Evolutionary conservation across 2,329 filamentous ascomycete genomes (phyloP).

Genomic region (Fusarium annulatum): DNA sequence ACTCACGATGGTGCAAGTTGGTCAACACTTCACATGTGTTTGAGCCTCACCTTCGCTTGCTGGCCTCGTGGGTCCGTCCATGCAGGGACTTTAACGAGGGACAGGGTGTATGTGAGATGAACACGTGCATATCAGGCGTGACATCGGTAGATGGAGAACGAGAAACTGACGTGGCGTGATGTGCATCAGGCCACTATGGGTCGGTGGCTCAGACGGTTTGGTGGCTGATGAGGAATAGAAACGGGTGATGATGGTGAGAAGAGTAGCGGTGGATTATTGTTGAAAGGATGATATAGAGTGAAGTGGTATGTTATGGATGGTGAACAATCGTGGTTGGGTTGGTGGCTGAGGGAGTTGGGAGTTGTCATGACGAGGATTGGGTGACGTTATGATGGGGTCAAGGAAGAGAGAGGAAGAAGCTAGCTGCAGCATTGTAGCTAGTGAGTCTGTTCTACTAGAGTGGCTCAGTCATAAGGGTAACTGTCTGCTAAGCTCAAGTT

Average conservation of each 20-base stretch:
- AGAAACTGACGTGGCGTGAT: slow-evolving; percentile 31
- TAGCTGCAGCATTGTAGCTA: too few relatives aligned
- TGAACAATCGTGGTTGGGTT: too few relatives aligned
- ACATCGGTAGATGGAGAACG: slow-evolving; percentile 10
- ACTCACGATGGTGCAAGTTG: not conserved
- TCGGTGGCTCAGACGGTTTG: slow-evolving; percentile 36
- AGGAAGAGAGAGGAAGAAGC: too few relatives aligned
- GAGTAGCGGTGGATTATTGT: not conserved
- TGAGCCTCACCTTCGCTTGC: slow-evolving; percentile 4
- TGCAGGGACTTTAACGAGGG: slow-evolving; percentile 9
- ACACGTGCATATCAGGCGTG: slow-evolving; percentile 29
- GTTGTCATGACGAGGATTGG: too few relatives aligned
- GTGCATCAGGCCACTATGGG: slow-evolving; percentile 41
- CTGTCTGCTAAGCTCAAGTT: too few relatives aligned
- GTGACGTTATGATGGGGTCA: too few relatives aligned
- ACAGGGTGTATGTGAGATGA: not conserved
- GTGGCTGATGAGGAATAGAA: slow-evolving; percentile 25
- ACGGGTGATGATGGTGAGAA: slow-evolving; percentile 19
- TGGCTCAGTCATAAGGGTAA: too few relatives aligned
- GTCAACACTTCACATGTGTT: not conserved
- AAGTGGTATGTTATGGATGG: not conserved
- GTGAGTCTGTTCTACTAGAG: too few relatives aligned
- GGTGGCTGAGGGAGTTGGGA: too few relatives aligned
- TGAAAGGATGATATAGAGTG: not conserved
- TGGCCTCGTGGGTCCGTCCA: slow-evolving; percentile 17